Percentiles rank a stretch among this genome's conserved stretches.
Evolutionary conservation across 176 grass and related monocot genomes (phyloP).

Genomic region (Avena eriantha): DNA sequence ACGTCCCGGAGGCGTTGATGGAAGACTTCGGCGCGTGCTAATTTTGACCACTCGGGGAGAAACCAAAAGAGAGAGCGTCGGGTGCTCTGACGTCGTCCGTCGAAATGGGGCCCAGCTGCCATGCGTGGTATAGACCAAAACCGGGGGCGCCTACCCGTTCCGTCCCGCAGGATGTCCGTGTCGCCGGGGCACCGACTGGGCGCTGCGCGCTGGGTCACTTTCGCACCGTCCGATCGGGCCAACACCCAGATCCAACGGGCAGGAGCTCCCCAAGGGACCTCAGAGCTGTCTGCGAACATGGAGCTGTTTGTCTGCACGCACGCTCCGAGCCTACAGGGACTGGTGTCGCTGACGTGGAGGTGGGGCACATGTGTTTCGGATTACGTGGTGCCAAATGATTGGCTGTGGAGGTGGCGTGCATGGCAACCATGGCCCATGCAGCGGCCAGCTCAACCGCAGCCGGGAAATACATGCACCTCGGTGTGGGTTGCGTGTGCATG

Average conservation of each 20-base stretch:
- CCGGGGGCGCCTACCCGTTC: slow-evolving; percentile 23
- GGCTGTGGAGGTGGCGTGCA: background rate
- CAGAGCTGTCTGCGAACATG: background rate
- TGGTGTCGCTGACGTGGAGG: background rate
- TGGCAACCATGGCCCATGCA: background rate
- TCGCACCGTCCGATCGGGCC: background rate
- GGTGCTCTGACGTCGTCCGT: background rate
- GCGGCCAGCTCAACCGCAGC: slow-evolving; percentile 24
- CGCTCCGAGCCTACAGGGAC: slow-evolving; percentile 9
- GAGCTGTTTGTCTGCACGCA: background rate
- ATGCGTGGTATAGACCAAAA: background rate
- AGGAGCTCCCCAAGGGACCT: background rate
- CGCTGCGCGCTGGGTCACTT: background rate
- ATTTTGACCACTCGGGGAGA: slow-evolving; percentile 15
- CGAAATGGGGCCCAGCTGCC: background rate
- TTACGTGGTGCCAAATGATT: slow-evolving; percentile 32
- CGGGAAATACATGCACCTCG: background rate
- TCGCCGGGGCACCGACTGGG: slow-evolving; percentile 44
- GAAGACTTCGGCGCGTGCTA: slow-evolving; percentile 35
- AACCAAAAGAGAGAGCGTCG: background rate
- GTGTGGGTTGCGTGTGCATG: slow-evolving; percentile 30
- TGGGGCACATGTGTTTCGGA: background rate
- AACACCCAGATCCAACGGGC: background rate
- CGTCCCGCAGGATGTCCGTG: slow-evolving; percentile 45
- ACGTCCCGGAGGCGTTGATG: background rate